Evolutionary conservation across 2,329 filamentous ascomycete species (phyloP), one percentile per base, ranked within the genome.

Genomic region (Fusarium sp.): DNA sequence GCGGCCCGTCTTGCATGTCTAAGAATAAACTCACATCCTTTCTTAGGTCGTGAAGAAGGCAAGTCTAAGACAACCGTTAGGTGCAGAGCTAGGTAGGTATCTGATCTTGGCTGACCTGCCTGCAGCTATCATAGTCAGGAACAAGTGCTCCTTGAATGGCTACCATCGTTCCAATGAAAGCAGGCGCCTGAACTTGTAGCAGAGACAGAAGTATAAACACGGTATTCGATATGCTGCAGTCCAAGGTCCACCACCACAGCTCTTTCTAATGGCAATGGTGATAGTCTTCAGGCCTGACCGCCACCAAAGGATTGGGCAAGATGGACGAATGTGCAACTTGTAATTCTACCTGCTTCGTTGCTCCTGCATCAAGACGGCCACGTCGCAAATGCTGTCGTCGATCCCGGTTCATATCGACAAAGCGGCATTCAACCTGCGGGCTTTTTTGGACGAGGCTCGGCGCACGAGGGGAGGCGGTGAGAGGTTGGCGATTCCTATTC

Each of bases 231-330:
- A 32, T 49, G 22, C 46, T 49, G 24, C 48, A 11, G 15, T 58
- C 46, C 22, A 24, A 47, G 13, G 28, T 38, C 38, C 19, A 19
- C 19, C 41, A 45, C 31, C 40, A 7, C n/a, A 28, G 22, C 15
- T 38, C 52, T 47, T 36, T 63, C 36, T 46, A 53, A 63, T 65
- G 67, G 67, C 55, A 57, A 65, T 61, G 47, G 46, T 39, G 47
- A 53, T 56, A 45, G 38, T 35, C 58, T 58, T 71, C 55, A 61
- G 69, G 70, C 68, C 69, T 72, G 70, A 72, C 70, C 70, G 70
- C 69, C 47, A 48, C 39, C 34, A 49, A 36, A 42, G 42, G 34
- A 59, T 58, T 61, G 52, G 57, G 50, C 41, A 36, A 50, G 52
- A 54, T 54, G 50, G 35, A 38, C 43, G 44, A 58, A 54, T 54